These are phyloP conservation scores for Castanospermum australe DNA, from an alignment of 306 rosid species.

Conservation along the genomic window DNA sequence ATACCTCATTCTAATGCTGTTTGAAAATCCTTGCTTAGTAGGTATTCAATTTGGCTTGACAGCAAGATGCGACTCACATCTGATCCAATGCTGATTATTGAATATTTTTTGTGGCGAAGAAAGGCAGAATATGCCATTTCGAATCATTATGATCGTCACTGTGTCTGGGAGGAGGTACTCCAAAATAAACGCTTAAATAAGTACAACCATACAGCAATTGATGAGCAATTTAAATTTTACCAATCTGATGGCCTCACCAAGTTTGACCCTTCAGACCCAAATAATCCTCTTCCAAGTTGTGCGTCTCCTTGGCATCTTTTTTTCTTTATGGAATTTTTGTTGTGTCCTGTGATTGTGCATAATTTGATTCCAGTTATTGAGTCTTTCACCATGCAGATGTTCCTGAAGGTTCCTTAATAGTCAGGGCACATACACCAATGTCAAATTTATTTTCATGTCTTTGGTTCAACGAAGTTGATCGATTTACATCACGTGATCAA, in stretches of 20 bases:
- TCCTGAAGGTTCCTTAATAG: conserved; percentile 94
- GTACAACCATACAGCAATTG: conserved; percentile 79
- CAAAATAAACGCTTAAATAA: conserved; percentile 92
- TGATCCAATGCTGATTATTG: conserved; percentile 87
- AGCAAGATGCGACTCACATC: conserved; percentile 89
- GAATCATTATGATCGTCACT: conserved; percentile 90
- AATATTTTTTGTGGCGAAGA: conserved; percentile 80
- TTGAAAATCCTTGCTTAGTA: conserved; percentile 37
- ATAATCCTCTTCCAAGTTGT: conserved; percentile 82
- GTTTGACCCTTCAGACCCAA: conserved; percentile 63
- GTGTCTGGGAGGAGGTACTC: conserved; percentile 94
- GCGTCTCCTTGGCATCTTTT: conserved; percentile 40
- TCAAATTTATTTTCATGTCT: conserved; percentile 94
- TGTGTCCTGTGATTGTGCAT: background rate
- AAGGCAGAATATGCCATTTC: conserved; percentile 92
- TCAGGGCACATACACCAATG: conserved; percentile 93
- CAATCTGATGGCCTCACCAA: conserved; percentile 82
- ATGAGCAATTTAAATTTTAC: conserved; percentile 73
- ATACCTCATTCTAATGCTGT: conserved; percentile 14
- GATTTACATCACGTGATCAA: conserved; percentile 97
- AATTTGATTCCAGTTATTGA: conserved; percentile 12
- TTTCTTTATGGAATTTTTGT: conserved; percentile 29
- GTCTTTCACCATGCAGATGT: conserved; percentile 59
- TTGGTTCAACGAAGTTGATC: conserved; percentile 95
- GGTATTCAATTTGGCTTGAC: conserved; percentile 98